A percentile compares a stretch with the other conserved stretches of the same genome.
Conservation (phyloP, 1,139 yeast species). For the Nakaseomyces bracarensis region DNA sequence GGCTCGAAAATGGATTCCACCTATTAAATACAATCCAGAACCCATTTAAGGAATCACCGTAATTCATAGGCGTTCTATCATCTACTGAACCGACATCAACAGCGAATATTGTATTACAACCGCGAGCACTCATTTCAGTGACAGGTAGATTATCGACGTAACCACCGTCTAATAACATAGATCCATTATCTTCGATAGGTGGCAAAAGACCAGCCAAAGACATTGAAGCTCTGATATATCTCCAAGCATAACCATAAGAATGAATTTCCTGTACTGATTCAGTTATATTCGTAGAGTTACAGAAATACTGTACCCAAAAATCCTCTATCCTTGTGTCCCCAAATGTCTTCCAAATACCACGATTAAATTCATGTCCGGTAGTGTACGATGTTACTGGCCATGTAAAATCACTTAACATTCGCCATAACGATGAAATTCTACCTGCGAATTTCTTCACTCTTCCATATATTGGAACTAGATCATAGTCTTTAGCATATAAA, state of each 20-base stretch:
- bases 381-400: slow-evolving; percentile 91
- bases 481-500: slow-evolving; percentile 83
- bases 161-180: slow-evolving; percentile 93
- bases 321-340: slow-evolving; percentile 92
- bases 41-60: slow-evolving; percentile 91
- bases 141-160: slow-evolving; percentile 92
- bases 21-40: slow-evolving; percentile 83
- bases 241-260: slow-evolving; percentile 88
- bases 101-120: slow-evolving; percentile 82
- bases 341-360: slow-evolving; percentile 93
- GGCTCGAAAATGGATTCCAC: slow-evolving; percentile 81
- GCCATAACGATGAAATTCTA: slow-evolving; percentile 78
- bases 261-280: slow-evolving; percentile 94
- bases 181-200: slow-evolving; percentile 80
- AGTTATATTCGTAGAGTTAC: slow-evolving; percentile 94
- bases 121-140: slow-evolving; percentile 77
- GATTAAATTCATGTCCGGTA: slow-evolving; percentile 92
- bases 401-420: slow-evolving; percentile 74
- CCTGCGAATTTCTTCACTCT: slow-evolving; percentile 80
- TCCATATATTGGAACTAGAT: slow-evolving; percentile 83
- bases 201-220: slow-evolving; percentile 91
- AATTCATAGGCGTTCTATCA: slow-evolving; percentile 81
- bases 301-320: slow-evolving; percentile 83
- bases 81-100: slow-evolving; percentile 97
- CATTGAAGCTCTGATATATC: slow-evolving; percentile 94